Evolutionary conservation across 176 grass and related monocot genomes (phyloP).

Genomic region (Cymbopogon citratus): DNA sequence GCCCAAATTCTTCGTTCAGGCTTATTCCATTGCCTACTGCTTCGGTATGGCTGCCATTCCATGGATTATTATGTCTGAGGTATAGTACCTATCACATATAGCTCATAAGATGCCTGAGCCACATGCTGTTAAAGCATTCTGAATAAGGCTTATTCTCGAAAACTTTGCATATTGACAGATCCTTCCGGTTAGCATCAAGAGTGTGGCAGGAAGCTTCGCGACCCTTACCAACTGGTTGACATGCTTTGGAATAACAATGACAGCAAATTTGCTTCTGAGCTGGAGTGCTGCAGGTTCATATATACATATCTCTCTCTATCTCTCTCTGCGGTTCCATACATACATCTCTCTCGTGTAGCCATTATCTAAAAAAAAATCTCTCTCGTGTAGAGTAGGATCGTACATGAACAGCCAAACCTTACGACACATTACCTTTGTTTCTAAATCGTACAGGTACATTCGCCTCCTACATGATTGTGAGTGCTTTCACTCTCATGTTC

Average conservation of each 20-base stretch:
- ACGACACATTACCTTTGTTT: background rate
- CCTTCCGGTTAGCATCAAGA: constrained; percentile 81
- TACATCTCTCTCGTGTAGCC: no score
- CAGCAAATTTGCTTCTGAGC: constrained; percentile 73
- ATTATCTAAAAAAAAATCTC: no score
- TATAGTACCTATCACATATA: constrained; percentile 12
- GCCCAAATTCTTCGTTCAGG: constrained; percentile 40
- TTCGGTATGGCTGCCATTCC: constrained; percentile 89
- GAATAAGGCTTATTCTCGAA: constrained; percentile 12
- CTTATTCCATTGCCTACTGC: constrained; percentile 66
- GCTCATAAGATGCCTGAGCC: background rate
- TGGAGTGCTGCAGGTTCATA: constrained; percentile 79
- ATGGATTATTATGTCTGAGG: constrained; percentile 99
- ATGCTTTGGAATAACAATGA: constrained; percentile 79
- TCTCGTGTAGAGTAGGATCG: background rate
- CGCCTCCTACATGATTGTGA: constrained; percentile 59
- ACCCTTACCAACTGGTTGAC: constrained; percentile 90
- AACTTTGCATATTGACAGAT: constrained; percentile 29
- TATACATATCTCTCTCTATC: background rate
- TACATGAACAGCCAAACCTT: background rate
- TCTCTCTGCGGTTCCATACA: no score
- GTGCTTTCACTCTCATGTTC: constrained; percentile 61
- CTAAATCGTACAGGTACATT: constrained; percentile 60
- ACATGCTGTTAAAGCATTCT: background rate
- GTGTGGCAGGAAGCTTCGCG: constrained; percentile 73